Evolutionary conservation across 1,139 yeast genomes (phyloP).

Genomic region (Zygoascus hellenicus): DNA sequence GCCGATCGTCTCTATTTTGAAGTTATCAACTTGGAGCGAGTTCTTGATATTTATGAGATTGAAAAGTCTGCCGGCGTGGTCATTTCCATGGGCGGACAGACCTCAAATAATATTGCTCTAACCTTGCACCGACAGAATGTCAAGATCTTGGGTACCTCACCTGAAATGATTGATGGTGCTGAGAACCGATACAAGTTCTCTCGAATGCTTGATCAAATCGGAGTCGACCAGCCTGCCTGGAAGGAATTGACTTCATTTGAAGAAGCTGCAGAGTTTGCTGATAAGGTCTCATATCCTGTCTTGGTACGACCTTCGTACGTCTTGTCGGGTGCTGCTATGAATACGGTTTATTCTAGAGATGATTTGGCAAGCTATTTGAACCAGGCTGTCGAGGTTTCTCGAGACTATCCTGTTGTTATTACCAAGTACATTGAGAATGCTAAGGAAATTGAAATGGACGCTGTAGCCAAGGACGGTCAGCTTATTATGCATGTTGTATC

Average conservation of each 20-base stretch:
- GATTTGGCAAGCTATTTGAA: slow-evolving; percentile 83
- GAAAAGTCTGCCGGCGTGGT: slow-evolving; percentile 91
- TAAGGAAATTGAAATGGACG: slow-evolving; percentile 98
- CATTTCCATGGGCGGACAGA: slow-evolving; percentile 98
- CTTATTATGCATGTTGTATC: slow-evolving; percentile 96
- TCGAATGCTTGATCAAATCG: slow-evolving; percentile 93
- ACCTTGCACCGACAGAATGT: slow-evolving; percentile 91
- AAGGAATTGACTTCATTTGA: slow-evolving; percentile 90
- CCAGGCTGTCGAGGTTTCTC: slow-evolving; percentile 95
- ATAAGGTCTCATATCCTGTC: slow-evolving; percentile 88
- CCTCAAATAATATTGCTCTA: slow-evolving; percentile 93
- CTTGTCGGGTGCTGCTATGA: slow-evolving; percentile 98
- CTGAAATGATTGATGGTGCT: slow-evolving; percentile 97
- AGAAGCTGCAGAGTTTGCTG: slow-evolving; percentile 92
- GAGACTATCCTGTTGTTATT: slow-evolving; percentile 96
- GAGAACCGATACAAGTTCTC: slow-evolving; percentile 98
- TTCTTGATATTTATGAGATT: slow-evolving; percentile 88
- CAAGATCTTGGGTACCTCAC: slow-evolving; percentile 93
- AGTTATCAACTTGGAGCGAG: slow-evolving; percentile 91
- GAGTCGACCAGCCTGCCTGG: slow-evolving; percentile 99
- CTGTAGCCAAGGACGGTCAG: slow-evolving; percentile 93
- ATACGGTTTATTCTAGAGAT: slow-evolving; percentile 84
- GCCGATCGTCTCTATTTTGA: slow-evolving; percentile 97
- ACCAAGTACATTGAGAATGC: slow-evolving; percentile 97
- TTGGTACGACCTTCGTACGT: slow-evolving; percentile 97